phyloP scores from a whole-genome alignment of 1,139 yeast species.

The Geotrichum histeridarum region DNA sequence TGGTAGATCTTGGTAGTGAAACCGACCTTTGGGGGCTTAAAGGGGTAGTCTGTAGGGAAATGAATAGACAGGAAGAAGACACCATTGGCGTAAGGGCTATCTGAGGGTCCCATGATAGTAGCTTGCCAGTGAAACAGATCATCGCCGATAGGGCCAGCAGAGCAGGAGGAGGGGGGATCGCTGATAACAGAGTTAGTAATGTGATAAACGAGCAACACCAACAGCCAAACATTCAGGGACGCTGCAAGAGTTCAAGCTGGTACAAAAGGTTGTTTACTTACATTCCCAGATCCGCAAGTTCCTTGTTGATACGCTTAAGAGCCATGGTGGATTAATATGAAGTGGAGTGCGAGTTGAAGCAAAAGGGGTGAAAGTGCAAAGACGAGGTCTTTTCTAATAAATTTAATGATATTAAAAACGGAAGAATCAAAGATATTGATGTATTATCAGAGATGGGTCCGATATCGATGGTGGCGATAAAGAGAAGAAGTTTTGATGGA shows the following conservation, averaged over 20 bases:
- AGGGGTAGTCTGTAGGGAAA: conserved; percentile 93
- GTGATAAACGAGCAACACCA: neutral
- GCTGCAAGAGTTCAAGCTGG: neutral
- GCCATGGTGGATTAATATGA: conserved; percentile 49
- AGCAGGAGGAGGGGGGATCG: conserved; percentile 98
- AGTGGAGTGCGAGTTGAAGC: neutral
- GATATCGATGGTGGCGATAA: conserved; percentile 11
- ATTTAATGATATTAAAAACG: neutral
- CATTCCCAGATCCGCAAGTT: conserved; percentile 90
- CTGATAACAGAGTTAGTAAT: conserved; percentile 38
- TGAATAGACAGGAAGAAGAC: conserved; percentile 86
- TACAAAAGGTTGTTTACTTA: conserved; percentile 43
- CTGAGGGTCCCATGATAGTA: conserved; percentile 92
- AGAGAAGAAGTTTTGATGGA: neutral
- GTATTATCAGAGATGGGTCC: neutral
- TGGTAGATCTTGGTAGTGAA: conserved; percentile 88
- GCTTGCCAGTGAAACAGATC: conserved; percentile 97
- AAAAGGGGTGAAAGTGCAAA: neutral
- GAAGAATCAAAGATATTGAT: neutral
- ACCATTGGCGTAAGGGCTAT: conserved; percentile 90
- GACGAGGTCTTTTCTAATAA: neutral
- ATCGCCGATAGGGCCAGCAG: conserved; percentile 98
- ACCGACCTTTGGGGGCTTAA: conserved; percentile 89
- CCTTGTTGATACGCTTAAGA: conserved; percentile 91
- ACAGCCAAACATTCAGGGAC: neutral